Percentiles rank a stretch among this genome's conserved stretches.
These are phyloP conservation scores for Aureobasidium sp. DNA, from an alignment of 2,329 filamentous ascomycete species.

Conservation along the genomic window DNA sequence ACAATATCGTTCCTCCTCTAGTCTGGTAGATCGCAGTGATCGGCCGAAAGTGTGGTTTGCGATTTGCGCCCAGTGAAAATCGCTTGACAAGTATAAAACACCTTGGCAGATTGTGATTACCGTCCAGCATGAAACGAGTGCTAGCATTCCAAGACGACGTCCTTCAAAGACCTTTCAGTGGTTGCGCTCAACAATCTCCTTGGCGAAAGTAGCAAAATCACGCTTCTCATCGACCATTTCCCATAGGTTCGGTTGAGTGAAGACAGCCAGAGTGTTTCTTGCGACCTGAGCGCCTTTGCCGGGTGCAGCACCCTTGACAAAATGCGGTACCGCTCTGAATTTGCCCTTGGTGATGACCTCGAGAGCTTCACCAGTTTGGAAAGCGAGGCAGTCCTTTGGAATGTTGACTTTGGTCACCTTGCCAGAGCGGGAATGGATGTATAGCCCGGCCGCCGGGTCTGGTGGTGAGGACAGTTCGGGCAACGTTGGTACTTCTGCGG, in stretches of 20 bases:
- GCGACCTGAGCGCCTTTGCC: slow-evolving; percentile 41
- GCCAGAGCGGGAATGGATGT: slow-evolving; percentile 81
- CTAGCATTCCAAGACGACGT: neutral
- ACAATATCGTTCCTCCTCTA: neutral
- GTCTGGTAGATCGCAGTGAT: neutral
- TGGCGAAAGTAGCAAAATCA: slow-evolving; percentile 71
- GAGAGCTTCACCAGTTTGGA: slow-evolving; percentile 90
- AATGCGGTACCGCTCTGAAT: slow-evolving; percentile 94
- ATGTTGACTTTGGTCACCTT: slow-evolving; percentile 86
- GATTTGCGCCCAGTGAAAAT: neutral
- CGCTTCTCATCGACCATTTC: slow-evolving; percentile 66
- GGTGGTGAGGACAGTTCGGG: slow-evolving; percentile 69
- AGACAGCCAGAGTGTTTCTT: slow-evolving; percentile 84
- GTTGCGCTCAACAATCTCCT: slow-evolving; percentile 42
- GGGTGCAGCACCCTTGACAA: slow-evolving; percentile 69
- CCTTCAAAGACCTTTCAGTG: slow-evolving; percentile 25
- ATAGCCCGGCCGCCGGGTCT: slow-evolving; percentile 80
- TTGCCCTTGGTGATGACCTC: slow-evolving; percentile 84
- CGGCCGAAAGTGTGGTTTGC: neutral
- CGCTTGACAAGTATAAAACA: neutral
- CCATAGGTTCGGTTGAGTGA: slow-evolving; percentile 88
- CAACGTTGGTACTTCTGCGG: slow-evolving; percentile 41
- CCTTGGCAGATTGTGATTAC: neutral
- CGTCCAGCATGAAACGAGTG: neutral
- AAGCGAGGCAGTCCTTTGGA: slow-evolving; percentile 83